Conservation (phyloP, 495 filamentous ascomycete genomes). For the Lentithecium fluviatile region DNA sequence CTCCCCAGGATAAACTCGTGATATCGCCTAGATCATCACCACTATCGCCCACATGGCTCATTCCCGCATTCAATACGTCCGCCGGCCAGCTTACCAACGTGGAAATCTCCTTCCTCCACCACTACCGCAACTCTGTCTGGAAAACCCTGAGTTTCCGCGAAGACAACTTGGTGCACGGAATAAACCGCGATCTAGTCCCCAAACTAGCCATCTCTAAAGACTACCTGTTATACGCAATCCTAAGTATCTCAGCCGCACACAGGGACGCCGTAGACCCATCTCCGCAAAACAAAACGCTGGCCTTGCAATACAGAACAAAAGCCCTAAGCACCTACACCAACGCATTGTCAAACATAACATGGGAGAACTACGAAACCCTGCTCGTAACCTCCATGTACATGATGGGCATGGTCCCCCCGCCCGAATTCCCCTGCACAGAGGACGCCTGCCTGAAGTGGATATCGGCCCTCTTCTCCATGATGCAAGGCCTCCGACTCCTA, state of each 20-base stretch:
- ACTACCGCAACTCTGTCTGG: not conserved
- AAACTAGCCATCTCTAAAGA: conserved; percentile 1
- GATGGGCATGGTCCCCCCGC: conserved; percentile 10
- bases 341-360: conserved; percentile 13
- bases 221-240: conserved; percentile 17
- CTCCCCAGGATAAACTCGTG: not conserved
- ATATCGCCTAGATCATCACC: not conserved
- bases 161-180: conserved; percentile 2
- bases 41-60: not conserved
- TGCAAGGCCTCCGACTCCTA: conserved; percentile 21
- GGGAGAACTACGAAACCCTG: conserved; percentile 27
- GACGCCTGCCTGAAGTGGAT: conserved; percentile 6
- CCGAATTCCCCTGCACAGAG: conserved; percentile 8
- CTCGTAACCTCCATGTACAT: conserved; percentile 12
- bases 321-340: conserved; percentile 18
- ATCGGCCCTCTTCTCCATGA: conserved; percentile 13
- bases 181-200: conserved; percentile 20
- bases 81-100: not conserved
- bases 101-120: not conserved
- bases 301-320: conserved; percentile 12
- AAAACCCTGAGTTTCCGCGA: conserved; percentile 3
- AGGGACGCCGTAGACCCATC: not conserved
- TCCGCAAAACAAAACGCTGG: not conserved
- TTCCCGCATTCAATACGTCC: not conserved
- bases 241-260: conserved; percentile 20